Conservation (phyloP, 305 asterid species). For the Ilex paraguariensis region DNA sequence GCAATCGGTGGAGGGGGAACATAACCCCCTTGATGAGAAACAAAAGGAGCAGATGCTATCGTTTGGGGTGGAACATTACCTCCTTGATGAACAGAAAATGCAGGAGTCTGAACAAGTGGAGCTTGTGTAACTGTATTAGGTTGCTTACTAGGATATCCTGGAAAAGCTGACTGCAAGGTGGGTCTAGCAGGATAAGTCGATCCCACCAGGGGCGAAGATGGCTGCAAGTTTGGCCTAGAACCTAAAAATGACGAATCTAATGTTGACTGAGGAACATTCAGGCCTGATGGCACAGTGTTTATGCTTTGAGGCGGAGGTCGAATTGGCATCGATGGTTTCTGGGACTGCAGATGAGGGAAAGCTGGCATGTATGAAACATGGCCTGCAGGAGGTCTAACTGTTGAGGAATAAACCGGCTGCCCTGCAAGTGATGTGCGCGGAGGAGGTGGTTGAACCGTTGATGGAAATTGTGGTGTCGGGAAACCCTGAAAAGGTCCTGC, state of each 20-base stretch:
- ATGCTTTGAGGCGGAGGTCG: constrained; percentile 64
- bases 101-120: constrained; percentile 43
- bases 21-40: constrained; percentile 46
- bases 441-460: constrained; percentile 23
- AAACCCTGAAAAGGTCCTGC: constrained; percentile 57
- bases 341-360: constrained; percentile 44
- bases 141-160: constrained; percentile 56
- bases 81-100: constrained; percentile 62
- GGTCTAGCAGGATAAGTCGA: constrained; percentile 55
- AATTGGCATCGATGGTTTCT: constrained; percentile 47
- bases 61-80: constrained; percentile 63
- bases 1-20: constrained; percentile 49
- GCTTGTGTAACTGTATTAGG: constrained; percentile 48
- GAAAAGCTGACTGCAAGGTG: constrained; percentile 49
- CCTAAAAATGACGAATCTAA: constrained; percentile 38
- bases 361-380: constrained; percentile 33
- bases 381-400: constrained; percentile 48
- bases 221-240: constrained; percentile 51
- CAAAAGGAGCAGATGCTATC: constrained; percentile 33
- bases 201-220: constrained; percentile 53
- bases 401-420: constrained; percentile 47
- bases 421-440: constrained; percentile 36
- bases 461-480: constrained; percentile 45
- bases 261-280: constrained; percentile 32
- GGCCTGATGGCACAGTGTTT: constrained; percentile 38